Evolutionary conservation across 192 early-diverging fungal species (phyloP).

Genomic region (Chytriomyces sp.): DNA sequence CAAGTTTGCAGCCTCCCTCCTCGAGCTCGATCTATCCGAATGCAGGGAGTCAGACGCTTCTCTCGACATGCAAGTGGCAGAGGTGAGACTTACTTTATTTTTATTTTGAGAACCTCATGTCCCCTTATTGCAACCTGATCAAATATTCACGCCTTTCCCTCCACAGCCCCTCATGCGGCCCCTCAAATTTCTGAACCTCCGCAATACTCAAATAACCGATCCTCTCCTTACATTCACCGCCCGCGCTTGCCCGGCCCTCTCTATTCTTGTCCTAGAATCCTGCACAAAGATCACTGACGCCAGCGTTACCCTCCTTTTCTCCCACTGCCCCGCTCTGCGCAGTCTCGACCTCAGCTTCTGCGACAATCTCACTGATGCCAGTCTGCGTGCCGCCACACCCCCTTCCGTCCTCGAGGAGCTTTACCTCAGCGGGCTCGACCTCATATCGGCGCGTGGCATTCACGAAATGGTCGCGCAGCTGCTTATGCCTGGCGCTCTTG

Average conservation of each 20-base stretch:
- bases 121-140: background rate
- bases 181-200: constrained; percentile 49
- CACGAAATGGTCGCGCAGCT: constrained; percentile 44
- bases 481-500: background rate
- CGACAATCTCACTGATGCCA: constrained; percentile 47
- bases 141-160: background rate
- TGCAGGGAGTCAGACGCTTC: constrained; percentile 36
- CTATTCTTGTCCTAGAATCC: constrained; percentile 52
- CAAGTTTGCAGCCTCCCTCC: constrained; percentile 34
- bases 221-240: constrained; percentile 44
- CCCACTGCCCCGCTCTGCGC: constrained; percentile 38
- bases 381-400: constrained; percentile 43
- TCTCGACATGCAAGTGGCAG: background rate
- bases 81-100: too few relatives aligned
- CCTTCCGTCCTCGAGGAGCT: constrained; percentile 43
- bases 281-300: constrained; percentile 48
- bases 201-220: constrained; percentile 51
- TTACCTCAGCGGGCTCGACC: constrained; percentile 49
- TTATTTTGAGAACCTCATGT: background rate
- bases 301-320: constrained; percentile 43
- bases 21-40: constrained; percentile 51
- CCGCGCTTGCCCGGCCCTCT: constrained; percentile 45
- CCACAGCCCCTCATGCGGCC: constrained; percentile 32
- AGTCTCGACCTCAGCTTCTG: constrained; percentile 51
- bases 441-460: constrained; percentile 42